A percentile compares a stretch with the other conserved stretches of the same genome.
Evolutionary conservation across 768 basidiomycete species (phyloP).

Genomic region (Russula brevipes): DNA sequence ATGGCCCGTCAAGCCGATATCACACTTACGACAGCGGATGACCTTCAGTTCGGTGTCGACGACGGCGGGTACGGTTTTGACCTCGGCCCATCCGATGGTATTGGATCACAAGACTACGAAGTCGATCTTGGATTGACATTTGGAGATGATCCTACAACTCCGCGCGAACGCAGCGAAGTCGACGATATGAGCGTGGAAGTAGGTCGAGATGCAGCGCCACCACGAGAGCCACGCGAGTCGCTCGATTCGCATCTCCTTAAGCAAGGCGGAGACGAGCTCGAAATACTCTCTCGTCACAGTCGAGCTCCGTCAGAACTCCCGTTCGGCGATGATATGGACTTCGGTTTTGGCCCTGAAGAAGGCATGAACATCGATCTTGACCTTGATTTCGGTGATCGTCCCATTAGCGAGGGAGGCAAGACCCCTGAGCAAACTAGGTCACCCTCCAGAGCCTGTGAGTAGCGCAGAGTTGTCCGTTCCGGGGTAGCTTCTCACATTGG

Average conservation of each 20-base stretch:
- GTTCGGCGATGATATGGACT: slow-evolving; percentile 50
- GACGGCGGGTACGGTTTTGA: slow-evolving; percentile 63
- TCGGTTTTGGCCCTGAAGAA: slow-evolving; percentile 44
- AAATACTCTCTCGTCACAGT: slow-evolving; percentile 58
- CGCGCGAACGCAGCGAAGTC: slow-evolving; percentile 34
- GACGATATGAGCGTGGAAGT: slow-evolving; percentile 67
- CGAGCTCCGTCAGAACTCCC: slow-evolving; percentile 63
- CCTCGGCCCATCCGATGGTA: slow-evolving; percentile 72
- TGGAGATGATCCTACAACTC: slow-evolving; percentile 42
- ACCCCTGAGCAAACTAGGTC: slow-evolving; percentile 61
- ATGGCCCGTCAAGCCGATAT: slow-evolving; percentile 85
- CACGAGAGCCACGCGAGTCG: slow-evolving; percentile 46
- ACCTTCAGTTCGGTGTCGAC: slow-evolving; percentile 62
- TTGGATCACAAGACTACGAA: slow-evolving; percentile 81
- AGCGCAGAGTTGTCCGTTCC: not conserved
- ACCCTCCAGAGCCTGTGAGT: slow-evolving; percentile 55
- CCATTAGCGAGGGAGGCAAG: slow-evolving; percentile 42
- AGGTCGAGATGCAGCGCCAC: slow-evolving; percentile 62
- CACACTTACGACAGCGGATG: slow-evolving; percentile 73
- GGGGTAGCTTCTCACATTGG: slow-evolving; percentile 13
- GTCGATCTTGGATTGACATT: slow-evolving; percentile 75
- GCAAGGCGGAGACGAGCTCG: slow-evolving; percentile 49
- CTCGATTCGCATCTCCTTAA: slow-evolving; percentile 59
- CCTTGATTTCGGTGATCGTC: slow-evolving; percentile 61
- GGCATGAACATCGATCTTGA: slow-evolving; percentile 58